Conservation (phyloP, 768 basidiomycete genomes). For the Clathrus columnatus region DNA sequence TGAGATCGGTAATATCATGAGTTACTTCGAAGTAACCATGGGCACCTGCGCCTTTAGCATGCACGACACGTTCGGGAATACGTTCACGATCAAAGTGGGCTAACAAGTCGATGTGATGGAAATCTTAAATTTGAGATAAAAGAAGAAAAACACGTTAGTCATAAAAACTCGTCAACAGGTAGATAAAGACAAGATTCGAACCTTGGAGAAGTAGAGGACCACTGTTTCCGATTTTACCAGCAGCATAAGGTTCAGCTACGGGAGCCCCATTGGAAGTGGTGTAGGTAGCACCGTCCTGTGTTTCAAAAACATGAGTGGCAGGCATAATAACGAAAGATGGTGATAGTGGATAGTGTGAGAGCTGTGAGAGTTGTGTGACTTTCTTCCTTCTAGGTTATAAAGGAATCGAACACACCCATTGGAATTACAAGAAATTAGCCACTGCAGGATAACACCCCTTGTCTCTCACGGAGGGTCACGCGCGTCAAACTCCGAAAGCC, state of each 20-base stretch:
- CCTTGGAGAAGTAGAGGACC: conserved; percentile 90
- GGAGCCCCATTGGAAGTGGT: conserved; percentile 83
- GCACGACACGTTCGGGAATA: conserved; percentile 89
- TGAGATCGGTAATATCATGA: conserved; percentile 74
- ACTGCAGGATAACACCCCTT: neutral
- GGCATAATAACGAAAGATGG: conserved; percentile 34
- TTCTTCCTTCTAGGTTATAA: too few relatives aligned
- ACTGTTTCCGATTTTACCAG: conserved; percentile 60
- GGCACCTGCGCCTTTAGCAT: conserved; percentile 88
- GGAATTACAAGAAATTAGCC: neutral
- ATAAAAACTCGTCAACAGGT: neutral
- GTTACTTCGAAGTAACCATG: conserved; percentile 92
- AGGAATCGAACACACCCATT: neutral
- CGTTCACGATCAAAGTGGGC: conserved; percentile 93
- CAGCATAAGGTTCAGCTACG: conserved; percentile 65
- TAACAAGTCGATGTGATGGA: conserved; percentile 82
- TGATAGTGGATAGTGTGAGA: neutral
- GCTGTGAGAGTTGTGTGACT: neutral
- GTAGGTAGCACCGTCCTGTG: conserved; percentile 56
- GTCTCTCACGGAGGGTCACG: too few relatives aligned
- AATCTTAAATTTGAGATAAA: conserved; percentile 40
- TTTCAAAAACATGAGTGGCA: conserved; percentile 46
- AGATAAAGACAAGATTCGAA: conserved; percentile 19
- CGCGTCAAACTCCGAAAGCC: too few relatives aligned
- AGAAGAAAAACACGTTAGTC: neutral